Conservation (phyloP, 2,329 filamentous ascomycete genomes). For the Cytospora chrysosperma region DNA sequence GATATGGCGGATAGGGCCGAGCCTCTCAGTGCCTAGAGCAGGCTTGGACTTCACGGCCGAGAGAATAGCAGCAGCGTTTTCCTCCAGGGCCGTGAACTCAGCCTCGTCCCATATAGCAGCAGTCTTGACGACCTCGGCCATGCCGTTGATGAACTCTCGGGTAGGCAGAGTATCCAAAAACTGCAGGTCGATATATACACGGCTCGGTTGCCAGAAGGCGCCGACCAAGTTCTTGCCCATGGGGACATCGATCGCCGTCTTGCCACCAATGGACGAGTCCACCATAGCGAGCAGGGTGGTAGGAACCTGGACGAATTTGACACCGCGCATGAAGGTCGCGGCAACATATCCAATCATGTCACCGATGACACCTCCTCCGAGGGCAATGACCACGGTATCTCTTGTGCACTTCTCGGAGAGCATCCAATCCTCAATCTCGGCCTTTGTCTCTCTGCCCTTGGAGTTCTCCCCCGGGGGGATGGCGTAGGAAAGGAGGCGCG, state of each 20-base stretch:
- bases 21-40: conserved; percentile 44
- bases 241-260: conserved; percentile 96
- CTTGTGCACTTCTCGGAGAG: conserved; percentile 86
- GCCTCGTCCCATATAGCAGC: conserved; percentile 92
- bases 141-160: conserved; percentile 95
- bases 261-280: conserved; percentile 96
- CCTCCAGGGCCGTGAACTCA: conserved; percentile 82
- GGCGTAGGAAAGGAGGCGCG: conserved; percentile 78
- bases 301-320: conserved; percentile 94
- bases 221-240: conserved; percentile 95
- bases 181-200: conserved; percentile 89
- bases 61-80: conserved; percentile 76
- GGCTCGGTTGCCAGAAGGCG: conserved; percentile 92
- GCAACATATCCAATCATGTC: conserved; percentile 98
- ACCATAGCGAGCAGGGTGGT: conserved; percentile 97
- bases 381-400: conserved; percentile 90
- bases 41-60: conserved; percentile 64
- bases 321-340: conserved; percentile 96
- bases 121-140: conserved; percentile 98
- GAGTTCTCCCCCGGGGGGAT: conserved; percentile 91
- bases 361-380: conserved; percentile 95
- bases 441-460: conserved; percentile 91
- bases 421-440: conserved; percentile 97
- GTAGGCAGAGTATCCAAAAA: conserved; percentile 89
- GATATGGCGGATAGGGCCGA: conserved; percentile 68